Conservation (phyloP, 2,329 filamentous ascomycete genomes). For the Aspergillus calidoustus region DNA sequence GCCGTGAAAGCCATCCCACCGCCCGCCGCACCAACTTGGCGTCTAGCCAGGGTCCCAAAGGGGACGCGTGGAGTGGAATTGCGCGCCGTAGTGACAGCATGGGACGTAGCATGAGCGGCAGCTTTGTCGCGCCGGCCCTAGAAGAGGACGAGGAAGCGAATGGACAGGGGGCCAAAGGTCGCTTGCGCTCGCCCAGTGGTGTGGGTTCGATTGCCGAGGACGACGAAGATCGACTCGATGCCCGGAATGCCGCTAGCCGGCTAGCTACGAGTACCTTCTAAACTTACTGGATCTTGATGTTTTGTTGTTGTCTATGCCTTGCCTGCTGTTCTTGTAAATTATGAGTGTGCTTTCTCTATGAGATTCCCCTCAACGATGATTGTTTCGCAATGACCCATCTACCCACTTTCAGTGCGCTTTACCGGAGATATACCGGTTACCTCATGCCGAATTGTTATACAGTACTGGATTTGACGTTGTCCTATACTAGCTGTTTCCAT, state of each 20-base stretch:
- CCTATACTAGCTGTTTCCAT: not conserved
- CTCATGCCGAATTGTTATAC: constrained; percentile 6
- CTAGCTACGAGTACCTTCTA: constrained; percentile 94
- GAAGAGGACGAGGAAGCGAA: constrained; percentile 65
- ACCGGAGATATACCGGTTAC: not conserved
- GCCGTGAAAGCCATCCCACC: constrained; percentile 82
- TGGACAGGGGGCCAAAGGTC: constrained; percentile 50
- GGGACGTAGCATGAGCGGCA: constrained; percentile 75
- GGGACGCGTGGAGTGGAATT: constrained; percentile 97
- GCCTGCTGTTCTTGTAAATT: constrained; percentile 35
- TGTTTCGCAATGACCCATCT: constrained; percentile 5
- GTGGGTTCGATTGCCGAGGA: constrained; percentile 55
- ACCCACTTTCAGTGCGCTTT: not conserved
- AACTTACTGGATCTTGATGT: constrained; percentile 19
- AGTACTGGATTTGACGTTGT: not conserved
- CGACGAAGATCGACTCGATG: constrained; percentile 92
- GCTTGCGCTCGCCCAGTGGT: constrained; percentile 52
- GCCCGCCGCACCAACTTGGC: constrained; percentile 75
- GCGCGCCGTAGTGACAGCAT: constrained; percentile 80
- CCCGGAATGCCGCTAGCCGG: constrained; percentile 90
- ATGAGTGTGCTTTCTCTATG: constrained; percentile 37
- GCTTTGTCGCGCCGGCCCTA: constrained; percentile 66
- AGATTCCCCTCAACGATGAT: constrained; percentile 34
- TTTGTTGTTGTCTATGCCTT: not conserved
- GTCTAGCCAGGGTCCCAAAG: constrained; percentile 91